Percentiles rank a stretch among this genome's conserved stretches.
phyloP scores from a whole-genome alignment of 179 eudicot species.

The Spinacia oleracea region DNA sequence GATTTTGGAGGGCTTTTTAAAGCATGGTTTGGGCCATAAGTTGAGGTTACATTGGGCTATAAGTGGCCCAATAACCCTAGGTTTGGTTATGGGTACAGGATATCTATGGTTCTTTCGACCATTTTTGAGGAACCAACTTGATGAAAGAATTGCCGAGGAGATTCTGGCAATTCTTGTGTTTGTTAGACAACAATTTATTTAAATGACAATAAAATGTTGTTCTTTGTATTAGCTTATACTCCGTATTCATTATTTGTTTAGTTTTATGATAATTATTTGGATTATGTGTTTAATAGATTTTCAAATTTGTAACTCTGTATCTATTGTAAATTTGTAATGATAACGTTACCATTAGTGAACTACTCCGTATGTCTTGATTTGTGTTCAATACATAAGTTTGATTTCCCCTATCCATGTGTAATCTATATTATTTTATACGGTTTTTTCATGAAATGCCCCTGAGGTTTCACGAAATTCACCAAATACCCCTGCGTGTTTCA shows the following conservation, averaged over 20 bases:
- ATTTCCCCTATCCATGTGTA: no score
- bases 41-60: slow-evolving; percentile 33
- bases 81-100: slow-evolving; percentile 47
- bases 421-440: no score
- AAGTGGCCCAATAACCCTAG: slow-evolving; percentile 34
- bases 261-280: background rate
- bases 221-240: background rate
- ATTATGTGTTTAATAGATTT: background rate
- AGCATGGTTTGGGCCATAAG: slow-evolving; percentile 31
- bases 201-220: background rate
- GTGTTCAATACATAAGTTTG: no score
- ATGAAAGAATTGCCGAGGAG: slow-evolving; percentile 30
- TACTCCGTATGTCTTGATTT: no score
- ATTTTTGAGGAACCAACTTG: slow-evolving; percentile 41
- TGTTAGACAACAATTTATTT: background rate
- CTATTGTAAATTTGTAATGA: no score
- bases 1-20: slow-evolving; percentile 38
- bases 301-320: background rate
- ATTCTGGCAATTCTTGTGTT: background rate
- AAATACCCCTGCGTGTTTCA: no score
- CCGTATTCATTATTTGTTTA: no score
- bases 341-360: no score
- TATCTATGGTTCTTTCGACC: slow-evolving; percentile 69
- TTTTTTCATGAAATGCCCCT: no score
- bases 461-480: no score